Evolutionary conservation across 768 basidiomycete species (phyloP).

Genomic region (Suillus variegatus): DNA sequence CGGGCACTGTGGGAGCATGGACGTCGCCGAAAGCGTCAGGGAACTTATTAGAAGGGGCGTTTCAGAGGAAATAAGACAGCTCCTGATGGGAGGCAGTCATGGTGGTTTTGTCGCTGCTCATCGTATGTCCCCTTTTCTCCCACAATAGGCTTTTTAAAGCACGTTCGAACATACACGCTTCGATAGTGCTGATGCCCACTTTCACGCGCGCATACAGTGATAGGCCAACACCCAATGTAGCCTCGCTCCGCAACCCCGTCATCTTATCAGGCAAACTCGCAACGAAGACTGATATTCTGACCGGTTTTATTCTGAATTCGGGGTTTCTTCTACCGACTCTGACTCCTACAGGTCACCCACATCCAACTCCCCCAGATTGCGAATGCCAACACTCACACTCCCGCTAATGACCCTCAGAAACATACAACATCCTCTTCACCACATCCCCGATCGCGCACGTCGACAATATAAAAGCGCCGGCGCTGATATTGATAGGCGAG

Average conservation of each 20-base stretch:
- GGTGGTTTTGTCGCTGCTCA: constrained; percentile 67
- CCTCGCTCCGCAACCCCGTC: constrained; percentile 69
- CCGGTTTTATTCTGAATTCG: constrained; percentile 53
- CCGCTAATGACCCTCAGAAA: constrained; percentile 46
- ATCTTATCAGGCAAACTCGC: constrained; percentile 56
- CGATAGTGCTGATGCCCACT: not conserved
- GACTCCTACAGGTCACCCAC: not conserved
- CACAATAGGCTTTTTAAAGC: not conserved
- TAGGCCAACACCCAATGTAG: constrained; percentile 62
- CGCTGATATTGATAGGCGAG: constrained; percentile 40
- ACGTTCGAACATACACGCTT: not conserved
- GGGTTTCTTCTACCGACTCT: constrained; percentile 29
- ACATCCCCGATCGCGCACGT: constrained; percentile 61
- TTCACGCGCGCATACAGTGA: constrained; percentile 40
- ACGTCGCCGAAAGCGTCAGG: constrained; percentile 56
- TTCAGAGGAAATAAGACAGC: constrained; percentile 50
- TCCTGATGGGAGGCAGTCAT: constrained; percentile 68
- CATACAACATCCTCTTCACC: constrained; percentile 43
- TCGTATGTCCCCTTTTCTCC: constrained; percentile 23
- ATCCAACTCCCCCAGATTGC: not conserved
- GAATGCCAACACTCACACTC: no score
- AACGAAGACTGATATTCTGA: constrained; percentile 64
- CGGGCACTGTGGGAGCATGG: constrained; percentile 62
- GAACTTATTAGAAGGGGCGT: constrained; percentile 53
- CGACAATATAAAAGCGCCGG: constrained; percentile 49